Evolutionary conservation across 2,329 filamentous ascomycete species (phyloP).

Genomic region (Colletotrichum paranaense): DNA sequence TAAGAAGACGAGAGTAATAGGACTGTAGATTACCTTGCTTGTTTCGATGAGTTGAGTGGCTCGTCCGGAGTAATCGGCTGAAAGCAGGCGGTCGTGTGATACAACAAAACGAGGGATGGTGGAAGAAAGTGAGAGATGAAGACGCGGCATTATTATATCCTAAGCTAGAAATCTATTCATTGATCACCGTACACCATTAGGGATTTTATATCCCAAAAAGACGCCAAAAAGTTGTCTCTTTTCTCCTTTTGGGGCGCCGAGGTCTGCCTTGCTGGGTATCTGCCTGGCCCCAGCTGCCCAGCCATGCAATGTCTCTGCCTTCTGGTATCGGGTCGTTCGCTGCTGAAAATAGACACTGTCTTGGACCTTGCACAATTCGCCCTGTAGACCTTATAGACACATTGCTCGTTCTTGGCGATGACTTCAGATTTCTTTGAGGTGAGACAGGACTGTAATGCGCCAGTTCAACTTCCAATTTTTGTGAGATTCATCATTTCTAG

Average conservation of each 20-base stretch:
- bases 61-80: too few species aligned
- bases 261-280: not conserved
- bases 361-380: not conserved
- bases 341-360: not conserved
- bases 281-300: not conserved
- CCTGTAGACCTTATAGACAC: not conserved
- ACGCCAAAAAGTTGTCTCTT: not conserved
- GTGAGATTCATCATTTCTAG: not conserved
- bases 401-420: not conserved
- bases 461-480: not conserved
- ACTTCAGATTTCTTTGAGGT: not conserved
- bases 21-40: too few species aligned
- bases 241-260: not conserved
- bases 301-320: not conserved
- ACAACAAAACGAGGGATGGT: not conserved
- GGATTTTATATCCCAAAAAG: not conserved
- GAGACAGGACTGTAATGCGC: not conserved
- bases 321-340: not conserved
- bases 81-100: not conserved
- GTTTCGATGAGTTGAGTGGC: too few species aligned
- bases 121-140: not conserved
- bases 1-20: too few species aligned
- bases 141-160: rapidly evolving
- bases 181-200: not conserved
- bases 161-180: not conserved